Conservation (phyloP, 331 rosid genomes). For the Rhamnella rubrinervis region DNA sequence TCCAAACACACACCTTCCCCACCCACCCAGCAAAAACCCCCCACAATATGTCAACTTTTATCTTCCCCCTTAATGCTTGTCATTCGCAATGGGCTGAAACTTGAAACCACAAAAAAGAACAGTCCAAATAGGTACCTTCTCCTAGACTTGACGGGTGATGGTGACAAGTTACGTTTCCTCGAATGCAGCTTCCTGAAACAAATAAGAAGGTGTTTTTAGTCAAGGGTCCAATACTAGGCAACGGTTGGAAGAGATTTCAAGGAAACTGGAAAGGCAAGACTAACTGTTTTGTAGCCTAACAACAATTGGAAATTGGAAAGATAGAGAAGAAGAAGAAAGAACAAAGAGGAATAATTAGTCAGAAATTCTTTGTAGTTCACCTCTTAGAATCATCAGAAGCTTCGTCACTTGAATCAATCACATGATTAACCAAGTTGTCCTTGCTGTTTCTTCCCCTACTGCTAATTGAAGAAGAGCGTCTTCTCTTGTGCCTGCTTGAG, state of each 20-base stretch:
- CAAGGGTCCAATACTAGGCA: not conserved
- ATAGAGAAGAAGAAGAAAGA: not conserved
- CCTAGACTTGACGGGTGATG: constrained; percentile 81
- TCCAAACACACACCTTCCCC: no score
- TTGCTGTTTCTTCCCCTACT: constrained; percentile 71
- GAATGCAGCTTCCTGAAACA: constrained; percentile 75
- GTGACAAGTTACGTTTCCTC: constrained; percentile 67
- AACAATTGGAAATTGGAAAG: not conserved
- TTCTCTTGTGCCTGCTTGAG: constrained; percentile 62
- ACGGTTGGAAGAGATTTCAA: not conserved
- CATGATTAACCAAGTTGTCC: constrained; percentile 42
- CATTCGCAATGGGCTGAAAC: constrained; percentile 16
- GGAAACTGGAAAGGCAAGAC: not conserved
- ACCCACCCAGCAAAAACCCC: no score
- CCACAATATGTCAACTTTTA: no score
- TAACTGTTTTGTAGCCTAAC: not conserved
- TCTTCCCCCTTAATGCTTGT: not conserved
- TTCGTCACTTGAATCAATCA: constrained; percentile 72
- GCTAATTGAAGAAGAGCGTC: constrained; percentile 67
- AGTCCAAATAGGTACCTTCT: constrained; percentile 66
- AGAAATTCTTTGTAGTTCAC: constrained; percentile 36
- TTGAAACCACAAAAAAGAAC: constrained; percentile 22
- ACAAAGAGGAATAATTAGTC: constrained; percentile 4
- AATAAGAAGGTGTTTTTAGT: not conserved
- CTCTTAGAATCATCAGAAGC: constrained; percentile 79